phyloP scores from a whole-genome alignment of 2,329 filamentous ascomycete genomes.

The Fusarium camptoceras region DNA sequence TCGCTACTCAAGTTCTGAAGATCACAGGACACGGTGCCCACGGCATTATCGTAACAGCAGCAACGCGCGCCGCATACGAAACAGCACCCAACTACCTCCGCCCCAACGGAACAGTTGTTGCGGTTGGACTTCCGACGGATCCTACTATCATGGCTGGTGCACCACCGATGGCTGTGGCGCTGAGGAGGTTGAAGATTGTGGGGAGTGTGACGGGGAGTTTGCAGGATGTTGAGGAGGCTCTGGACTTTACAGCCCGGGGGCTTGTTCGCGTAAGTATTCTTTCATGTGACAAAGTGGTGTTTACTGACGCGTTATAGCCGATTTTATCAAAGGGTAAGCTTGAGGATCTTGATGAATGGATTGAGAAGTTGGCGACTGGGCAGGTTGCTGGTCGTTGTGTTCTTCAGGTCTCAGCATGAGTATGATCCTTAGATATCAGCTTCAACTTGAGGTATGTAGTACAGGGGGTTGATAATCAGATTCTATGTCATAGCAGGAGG shows the following conservation, averaged over 20 bases:
- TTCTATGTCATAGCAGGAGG: too few species aligned
- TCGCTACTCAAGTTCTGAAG: conserved; percentile 80
- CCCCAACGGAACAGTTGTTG: conserved; percentile 80
- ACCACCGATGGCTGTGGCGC: conserved; percentile 29
- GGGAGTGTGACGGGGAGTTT: conserved; percentile 42
- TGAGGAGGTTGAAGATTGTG: conserved; percentile 40
- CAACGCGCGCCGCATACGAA: conserved; percentile 91
- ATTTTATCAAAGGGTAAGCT: conserved; percentile 44
- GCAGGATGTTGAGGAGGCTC: conserved; percentile 44
- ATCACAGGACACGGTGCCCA: conserved; percentile 83
- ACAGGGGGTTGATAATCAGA: too few species aligned
- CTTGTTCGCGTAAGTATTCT: conserved; percentile 36
- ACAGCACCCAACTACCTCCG: conserved; percentile 88
- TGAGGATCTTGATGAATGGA: conserved; percentile 41
- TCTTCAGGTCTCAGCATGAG: conserved; percentile 29
- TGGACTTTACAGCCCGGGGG: conserved; percentile 43
- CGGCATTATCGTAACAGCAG: conserved; percentile 85
- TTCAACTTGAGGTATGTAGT: too few species aligned
- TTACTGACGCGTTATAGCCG: conserved; percentile 27
- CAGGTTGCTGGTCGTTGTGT: conserved; percentile 43
- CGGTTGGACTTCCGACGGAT: conserved; percentile 78
- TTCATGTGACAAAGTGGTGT: accelerated
- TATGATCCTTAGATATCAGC: not conserved
- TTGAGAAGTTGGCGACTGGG: conserved; percentile 39
- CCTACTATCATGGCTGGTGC: conserved; percentile 37